Conservation (phyloP, 2,329 filamentous ascomycete genomes). For the Cladosporium sp. region DNA sequence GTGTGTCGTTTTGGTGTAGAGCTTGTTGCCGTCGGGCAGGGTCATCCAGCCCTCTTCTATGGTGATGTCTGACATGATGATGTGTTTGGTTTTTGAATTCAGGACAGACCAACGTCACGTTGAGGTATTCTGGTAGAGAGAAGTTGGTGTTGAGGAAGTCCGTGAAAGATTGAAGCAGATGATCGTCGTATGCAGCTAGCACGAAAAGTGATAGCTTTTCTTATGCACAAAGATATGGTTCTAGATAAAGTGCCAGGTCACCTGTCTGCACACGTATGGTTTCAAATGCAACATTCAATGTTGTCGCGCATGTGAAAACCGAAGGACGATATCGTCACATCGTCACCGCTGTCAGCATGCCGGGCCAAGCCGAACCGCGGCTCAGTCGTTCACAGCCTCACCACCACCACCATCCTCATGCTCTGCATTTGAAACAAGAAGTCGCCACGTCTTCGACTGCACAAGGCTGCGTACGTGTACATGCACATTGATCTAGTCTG, state of each 20-base stretch:
- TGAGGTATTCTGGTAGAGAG: neutral
- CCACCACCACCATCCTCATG: too few relatives aligned
- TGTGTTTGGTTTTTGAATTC: neutral
- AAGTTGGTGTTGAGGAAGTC: neutral
- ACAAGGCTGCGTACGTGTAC: too few relatives aligned
- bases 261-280: neutral
- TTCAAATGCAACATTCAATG: neutral
- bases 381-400: neutral
- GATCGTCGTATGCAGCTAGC: neutral
- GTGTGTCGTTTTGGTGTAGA: slow-evolving; percentile 61
- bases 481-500: too few relatives aligned
- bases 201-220: too few relatives aligned
- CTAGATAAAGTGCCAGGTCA: too few relatives aligned
- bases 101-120: neutral
- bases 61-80: slow-evolving; percentile 12
- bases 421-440: too few relatives aligned
- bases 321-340: too few relatives aligned
- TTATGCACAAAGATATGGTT: too few relatives aligned
- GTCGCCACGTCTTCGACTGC: too few relatives aligned
- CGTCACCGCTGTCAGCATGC: neutral
- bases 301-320: neutral
- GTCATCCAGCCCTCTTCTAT: slow-evolving; percentile 51
- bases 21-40: slow-evolving; percentile 48
- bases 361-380: slow-evolving; percentile 7
- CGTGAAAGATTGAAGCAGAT: neutral